A percentile compares a stretch with the other conserved stretches of the same genome.
phyloP scores from a whole-genome alignment of 257 asterid species.

The Forsythia viridissima region DNA sequence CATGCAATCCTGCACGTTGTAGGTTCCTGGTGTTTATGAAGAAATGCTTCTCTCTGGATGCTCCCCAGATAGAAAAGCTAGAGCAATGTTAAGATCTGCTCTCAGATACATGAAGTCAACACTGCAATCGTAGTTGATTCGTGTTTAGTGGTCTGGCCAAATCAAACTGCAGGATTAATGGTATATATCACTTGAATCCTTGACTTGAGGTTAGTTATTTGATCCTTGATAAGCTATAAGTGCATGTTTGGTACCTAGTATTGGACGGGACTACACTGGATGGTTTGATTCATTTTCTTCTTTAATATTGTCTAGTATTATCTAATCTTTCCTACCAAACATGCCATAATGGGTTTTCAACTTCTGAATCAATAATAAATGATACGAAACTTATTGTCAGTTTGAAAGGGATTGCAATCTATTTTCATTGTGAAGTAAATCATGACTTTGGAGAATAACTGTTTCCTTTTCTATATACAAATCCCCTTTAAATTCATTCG shows the following conservation, averaged over 20 bases:
- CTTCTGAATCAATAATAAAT: too few relatives aligned
- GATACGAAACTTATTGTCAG: background rate
- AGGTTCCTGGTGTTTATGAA: conserved; percentile 95
- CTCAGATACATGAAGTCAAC: conserved; percentile 77
- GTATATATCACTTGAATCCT: background rate
- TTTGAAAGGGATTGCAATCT: background rate
- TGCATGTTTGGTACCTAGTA: background rate
- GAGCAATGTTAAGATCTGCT: conserved; percentile 95
- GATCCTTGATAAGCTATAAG: too few relatives aligned
- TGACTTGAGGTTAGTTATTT: background rate
- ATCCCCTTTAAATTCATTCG: background rate
- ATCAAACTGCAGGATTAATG: background rate
- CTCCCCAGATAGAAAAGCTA: conserved; percentile 86
- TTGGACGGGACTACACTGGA: background rate
- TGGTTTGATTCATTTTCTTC: too few relatives aligned
- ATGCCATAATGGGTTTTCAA: too few relatives aligned
- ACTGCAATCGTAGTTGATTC: conserved; percentile 40
- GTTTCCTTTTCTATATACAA: background rate
- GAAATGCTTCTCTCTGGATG: conserved; percentile 91
- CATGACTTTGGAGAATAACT: background rate
- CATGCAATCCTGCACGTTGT: background rate
- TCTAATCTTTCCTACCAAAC: too few relatives aligned
- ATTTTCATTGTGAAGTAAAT: background rate
- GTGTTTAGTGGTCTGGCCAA: background rate
- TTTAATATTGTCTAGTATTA: too few relatives aligned